A percentile compares a stretch with the other conserved stretches of the same genome.
phyloP scores from a whole-genome alignment of 306 rosid species.

The Vigna mungo region DNA sequence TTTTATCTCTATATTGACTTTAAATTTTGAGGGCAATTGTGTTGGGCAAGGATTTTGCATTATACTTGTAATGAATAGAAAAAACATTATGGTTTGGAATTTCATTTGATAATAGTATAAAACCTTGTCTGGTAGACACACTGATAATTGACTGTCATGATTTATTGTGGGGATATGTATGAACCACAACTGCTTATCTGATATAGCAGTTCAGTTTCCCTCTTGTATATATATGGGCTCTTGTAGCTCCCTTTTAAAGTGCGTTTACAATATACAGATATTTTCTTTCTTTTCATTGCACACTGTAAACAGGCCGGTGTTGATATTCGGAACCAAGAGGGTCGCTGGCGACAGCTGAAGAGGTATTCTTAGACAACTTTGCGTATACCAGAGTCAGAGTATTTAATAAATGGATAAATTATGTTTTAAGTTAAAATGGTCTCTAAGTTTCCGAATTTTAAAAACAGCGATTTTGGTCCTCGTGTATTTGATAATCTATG shows the following conservation, averaged over 20 bases:
- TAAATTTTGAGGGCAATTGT: not conserved
- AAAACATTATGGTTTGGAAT: conserved; percentile 24
- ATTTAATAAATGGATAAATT: not conserved
- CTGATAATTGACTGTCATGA: conserved; percentile 16
- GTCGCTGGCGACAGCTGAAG: conserved; percentile 61
- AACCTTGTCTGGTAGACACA: conserved; percentile 25
- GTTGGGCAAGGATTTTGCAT: not conserved
- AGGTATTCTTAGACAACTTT: conserved; percentile 60
- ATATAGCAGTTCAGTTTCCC: no score
- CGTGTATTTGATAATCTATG: not conserved
- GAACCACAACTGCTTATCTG: no score
- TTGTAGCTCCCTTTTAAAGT: no score
- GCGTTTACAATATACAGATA: no score
- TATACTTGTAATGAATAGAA: conserved; percentile 15
- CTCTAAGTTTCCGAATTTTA: not conserved
- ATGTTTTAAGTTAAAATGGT: not conserved
- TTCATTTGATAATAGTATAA: not conserved
- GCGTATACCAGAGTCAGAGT: not conserved
- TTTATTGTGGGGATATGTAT: conserved; percentile 49
- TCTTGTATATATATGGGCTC: no score
- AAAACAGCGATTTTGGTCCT: not conserved
- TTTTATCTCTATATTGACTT: not conserved
- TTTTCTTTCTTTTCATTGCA: conserved; percentile 41
- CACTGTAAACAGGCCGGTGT: conserved; percentile 91
- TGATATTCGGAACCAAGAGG: conserved; percentile 82